Base-by-base conservation (phyloP, 2,329 filamentous ascomycete genomes). In the Diatrype stigma region DNA sequence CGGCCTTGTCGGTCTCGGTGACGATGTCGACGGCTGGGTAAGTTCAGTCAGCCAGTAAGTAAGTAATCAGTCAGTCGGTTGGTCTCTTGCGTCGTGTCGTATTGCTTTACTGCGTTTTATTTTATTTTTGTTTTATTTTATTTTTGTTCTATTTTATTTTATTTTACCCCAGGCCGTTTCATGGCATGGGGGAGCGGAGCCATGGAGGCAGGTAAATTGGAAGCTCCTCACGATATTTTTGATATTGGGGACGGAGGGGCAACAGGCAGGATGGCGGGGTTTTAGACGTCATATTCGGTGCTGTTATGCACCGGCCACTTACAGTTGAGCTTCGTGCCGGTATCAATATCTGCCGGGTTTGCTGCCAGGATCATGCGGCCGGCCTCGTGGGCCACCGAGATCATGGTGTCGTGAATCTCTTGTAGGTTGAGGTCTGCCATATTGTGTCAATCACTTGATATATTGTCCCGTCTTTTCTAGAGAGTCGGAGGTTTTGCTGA, bases 301-400 rank as follows among this genome's bases (percentile, higher is more conserved):
- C n/a, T n/a, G n/a, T n/a, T n/a, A n/a, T n/a, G n/a, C n/a, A n/a
- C 10, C 10, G 26, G 5, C 26, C 44, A n/a, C 70, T 54, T 67
- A 84, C 84, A 85, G 64, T 87, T 87, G 60, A 85, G 73, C 70
- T 87, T 87, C 32, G 78, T 84, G 46, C 75, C 82, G 14, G 75
- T 77, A 48, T 75, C 73, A 40, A 82, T 76, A 58, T 79, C 75
- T 42, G 76, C 76, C 1, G 82, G 82, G 56, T 84, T 82, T 32
- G 84, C 83, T 2, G 73, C 71, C 47, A 82, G 67, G 57, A 87
- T 86, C 79, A 84, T 85, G 51, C 71, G 67, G 57, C 84, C 84
- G n/a, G 84, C 84, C 67, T 81, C 78, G 55, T 80, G 77, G 63
- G 84, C 84, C 51, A 86, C 70, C 47, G 70, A 65, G 60, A 86